Evolutionary conservation across 495 filamentous ascomycete genomes (phyloP).

Genomic region (Staphylotrichum tortipilum): DNA sequence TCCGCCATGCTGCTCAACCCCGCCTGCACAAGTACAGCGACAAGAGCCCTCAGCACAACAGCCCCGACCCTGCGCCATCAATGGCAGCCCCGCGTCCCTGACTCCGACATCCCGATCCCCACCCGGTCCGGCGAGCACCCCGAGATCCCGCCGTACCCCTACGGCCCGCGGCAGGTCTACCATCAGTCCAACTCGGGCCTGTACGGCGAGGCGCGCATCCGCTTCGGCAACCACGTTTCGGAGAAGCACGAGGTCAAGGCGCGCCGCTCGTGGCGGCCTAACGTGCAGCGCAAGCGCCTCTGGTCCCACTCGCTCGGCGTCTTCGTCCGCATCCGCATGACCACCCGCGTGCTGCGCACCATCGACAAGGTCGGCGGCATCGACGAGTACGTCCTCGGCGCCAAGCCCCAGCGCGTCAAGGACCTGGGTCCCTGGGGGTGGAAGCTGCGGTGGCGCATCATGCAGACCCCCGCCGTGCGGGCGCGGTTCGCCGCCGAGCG

Average conservation of each 20-base stretch:
- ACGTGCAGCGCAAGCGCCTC: constrained; percentile 70
- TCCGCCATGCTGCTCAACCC: neutral
- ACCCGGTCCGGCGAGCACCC: constrained; percentile 23
- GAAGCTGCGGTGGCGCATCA: constrained; percentile 74
- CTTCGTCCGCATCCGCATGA: constrained; percentile 65
- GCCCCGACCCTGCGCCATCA: constrained; percentile 19
- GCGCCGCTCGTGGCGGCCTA: constrained; percentile 77
- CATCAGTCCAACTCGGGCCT: constrained; percentile 84
- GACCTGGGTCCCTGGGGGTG: constrained; percentile 84
- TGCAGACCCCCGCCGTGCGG: constrained; percentile 61
- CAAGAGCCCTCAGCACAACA: constrained; percentile 18
- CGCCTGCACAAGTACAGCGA: too few relatives aligned
- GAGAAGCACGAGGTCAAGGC: constrained; percentile 70
- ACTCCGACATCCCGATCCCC: constrained; percentile 21
- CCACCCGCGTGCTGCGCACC: constrained; percentile 68
- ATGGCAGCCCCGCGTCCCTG: constrained; percentile 14
- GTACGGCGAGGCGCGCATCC: constrained; percentile 68
- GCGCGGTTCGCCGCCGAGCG: constrained; percentile 51
- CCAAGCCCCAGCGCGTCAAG: constrained; percentile 62
- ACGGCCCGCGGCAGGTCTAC: constrained; percentile 67
- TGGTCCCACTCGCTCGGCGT: constrained; percentile 58
- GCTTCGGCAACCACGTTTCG: constrained; percentile 88
- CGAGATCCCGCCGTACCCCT: constrained; percentile 68
- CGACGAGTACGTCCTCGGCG: constrained; percentile 80
- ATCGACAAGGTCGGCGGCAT: constrained; percentile 81